phyloP scores from a whole-genome alignment of 2,329 filamentous ascomycete genomes.

The Aspergillus versicolor region DNA sequence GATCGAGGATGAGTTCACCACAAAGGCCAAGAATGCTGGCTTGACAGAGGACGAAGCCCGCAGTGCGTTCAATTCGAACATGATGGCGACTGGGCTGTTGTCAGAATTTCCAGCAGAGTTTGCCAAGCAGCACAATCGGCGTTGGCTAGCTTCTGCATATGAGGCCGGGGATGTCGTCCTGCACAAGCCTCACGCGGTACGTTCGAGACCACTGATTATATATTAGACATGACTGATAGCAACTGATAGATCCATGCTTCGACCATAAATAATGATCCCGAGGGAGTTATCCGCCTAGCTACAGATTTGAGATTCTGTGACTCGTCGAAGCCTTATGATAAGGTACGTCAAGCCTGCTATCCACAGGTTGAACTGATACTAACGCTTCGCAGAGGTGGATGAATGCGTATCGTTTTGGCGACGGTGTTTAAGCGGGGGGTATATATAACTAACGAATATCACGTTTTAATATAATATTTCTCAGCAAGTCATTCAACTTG shows the following conservation, averaged over 20 bases:
- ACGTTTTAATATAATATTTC: not conserved
- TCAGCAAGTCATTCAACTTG: not conserved
- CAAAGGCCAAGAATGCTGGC: conserved; percentile 49
- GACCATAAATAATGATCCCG: conserved; percentile 54
- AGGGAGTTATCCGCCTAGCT: conserved; percentile 54
- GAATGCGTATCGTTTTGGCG: conserved; percentile 39
- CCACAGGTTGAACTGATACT: not conserved
- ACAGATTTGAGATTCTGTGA: conserved; percentile 59
- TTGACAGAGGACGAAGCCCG: conserved; percentile 54
- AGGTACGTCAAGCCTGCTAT: conserved; percentile 20
- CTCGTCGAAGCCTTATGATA: conserved; percentile 52
- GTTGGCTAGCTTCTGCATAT: conserved; percentile 54
- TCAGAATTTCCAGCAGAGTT: conserved; percentile 51
- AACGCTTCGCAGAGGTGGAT: conserved; percentile 34
- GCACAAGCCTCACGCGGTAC: conserved; percentile 40
- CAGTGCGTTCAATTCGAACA: conserved; percentile 58
- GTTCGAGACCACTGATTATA: not conserved
- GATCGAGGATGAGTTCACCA: conserved; percentile 44
- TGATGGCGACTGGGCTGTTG: conserved; percentile 57
- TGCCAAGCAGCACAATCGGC: conserved; percentile 43
- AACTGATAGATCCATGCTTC: conserved; percentile 55
- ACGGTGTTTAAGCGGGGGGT: conserved; percentile 26
- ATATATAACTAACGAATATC: not conserved
- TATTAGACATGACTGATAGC: not conserved
- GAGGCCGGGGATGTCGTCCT: conserved; percentile 54